Base-by-base conservation (phyloP, 2,329 filamentous ascomycete genomes). In the Fusarium abutilonis region DNA sequence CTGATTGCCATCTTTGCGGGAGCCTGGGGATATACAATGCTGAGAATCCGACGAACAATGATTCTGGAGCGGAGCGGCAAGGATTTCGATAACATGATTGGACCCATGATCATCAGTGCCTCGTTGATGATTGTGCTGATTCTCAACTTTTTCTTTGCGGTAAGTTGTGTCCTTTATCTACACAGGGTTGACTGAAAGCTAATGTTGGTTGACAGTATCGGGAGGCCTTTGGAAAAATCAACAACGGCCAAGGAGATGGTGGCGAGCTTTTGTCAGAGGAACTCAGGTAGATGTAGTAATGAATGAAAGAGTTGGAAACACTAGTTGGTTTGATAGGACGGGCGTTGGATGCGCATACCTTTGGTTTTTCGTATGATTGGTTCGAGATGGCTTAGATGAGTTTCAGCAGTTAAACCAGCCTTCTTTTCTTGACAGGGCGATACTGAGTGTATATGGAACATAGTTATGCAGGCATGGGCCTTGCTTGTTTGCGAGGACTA, bases 1-100 rank as follows among this genome's bases (percentile, higher is more conserved):
- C 73, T 80, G 52, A 90, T 98, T 62, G 93, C 94, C 1, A 79
- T 90, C 2, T 96, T 97, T 74, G 87, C 93, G 1, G 92, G 91
- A 1, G 80, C 82, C 2, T 99, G 95, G 95, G 95, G 95, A 3
- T 97, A 92, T 76, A 85, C 81, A 57, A 91, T 96, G 80, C 90
- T 96, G 72, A 87, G 89, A 71, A 86, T 84, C 72, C 83, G 95
- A 31, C 84, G 89, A 56, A 83, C 80, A 50, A 87, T 98, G 83
- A 99, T 99, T 72, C 76, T 89, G 35, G 86, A 92, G 75, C 82
- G 95, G 64, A 97, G 92, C 71, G 93, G 92, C 9, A 94, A 90
- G 75, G 93, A 98, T 70, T 96, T 99, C 76, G 94, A 99, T 75
- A 95, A 93, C 69, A 80, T 94, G 71, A 77, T 92, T 57, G 95